Evolutionary conservation across 164 flowering plant genomes (phyloP).

Genomic region (Nymphaea colorata): DNA sequence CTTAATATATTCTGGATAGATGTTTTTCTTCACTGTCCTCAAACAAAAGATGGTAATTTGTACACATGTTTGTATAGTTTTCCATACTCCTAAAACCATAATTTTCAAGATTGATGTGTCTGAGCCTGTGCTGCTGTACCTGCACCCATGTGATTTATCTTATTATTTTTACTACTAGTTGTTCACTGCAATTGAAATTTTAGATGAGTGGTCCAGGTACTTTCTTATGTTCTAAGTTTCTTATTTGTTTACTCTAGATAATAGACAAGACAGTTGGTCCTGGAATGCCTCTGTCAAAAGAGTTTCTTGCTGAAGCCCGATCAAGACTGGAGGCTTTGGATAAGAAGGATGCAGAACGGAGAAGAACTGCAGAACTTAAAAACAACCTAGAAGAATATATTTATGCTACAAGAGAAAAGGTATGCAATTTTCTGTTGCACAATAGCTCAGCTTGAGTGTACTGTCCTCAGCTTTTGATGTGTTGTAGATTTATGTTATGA

Average conservation of each 20-base stretch:
- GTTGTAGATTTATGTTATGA: no score
- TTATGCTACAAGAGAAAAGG: slow-evolving; percentile 93
- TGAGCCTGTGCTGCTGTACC: no score
- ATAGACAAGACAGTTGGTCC: slow-evolving; percentile 73
- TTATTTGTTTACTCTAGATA: slow-evolving; percentile 29
- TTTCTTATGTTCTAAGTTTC: neutral
- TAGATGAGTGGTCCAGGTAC: neutral
- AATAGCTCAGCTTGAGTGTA: no score
- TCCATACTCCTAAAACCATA: no score
- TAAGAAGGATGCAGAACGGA: slow-evolving; percentile 80
- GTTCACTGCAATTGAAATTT: neutral
- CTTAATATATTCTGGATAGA: no score
- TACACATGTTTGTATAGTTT: no score
- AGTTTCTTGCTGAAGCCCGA: slow-evolving; percentile 58
- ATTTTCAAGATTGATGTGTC: no score
- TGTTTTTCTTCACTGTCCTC: no score
- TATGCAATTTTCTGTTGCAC: no score
- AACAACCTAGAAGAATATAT: slow-evolving; percentile 89
- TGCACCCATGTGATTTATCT: no score
- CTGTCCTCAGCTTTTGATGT: no score
- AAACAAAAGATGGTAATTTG: no score
- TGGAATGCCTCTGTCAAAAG: slow-evolving; percentile 59
- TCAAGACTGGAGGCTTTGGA: slow-evolving; percentile 57
- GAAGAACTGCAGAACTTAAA: slow-evolving; percentile 89
- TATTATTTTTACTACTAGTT: neutral